A percentile compares a stretch with the other conserved stretches of the same genome.
phyloP scores from a whole-genome alignment of 2,329 filamentous ascomycete genomes.

The Fusarium torulosum region DNA sequence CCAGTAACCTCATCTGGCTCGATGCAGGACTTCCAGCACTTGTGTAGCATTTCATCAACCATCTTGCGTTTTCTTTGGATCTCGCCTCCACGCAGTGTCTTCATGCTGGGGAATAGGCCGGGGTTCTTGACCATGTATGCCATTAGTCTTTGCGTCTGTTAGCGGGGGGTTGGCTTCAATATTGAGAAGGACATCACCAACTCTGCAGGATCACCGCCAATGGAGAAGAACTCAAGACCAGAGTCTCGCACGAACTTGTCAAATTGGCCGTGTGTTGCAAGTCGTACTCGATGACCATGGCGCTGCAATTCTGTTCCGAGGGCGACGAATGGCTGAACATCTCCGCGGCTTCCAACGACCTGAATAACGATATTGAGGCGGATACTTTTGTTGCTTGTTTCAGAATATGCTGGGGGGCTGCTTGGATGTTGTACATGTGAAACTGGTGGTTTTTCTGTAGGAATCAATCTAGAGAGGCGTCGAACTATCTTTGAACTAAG shows the following conservation, averaged over 20 bases:
- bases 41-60: conserved; percentile 48
- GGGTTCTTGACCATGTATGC: conserved; percentile 51
- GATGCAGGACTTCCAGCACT: conserved; percentile 49
- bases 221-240: conserved; percentile 17
- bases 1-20: conserved; percentile 1
- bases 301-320: conserved; percentile 12
- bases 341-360: conserved; percentile 28
- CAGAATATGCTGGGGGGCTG: conserved; percentile 2
- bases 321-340: conserved; percentile 32
- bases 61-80: conserved; percentile 47
- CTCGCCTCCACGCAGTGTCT: conserved; percentile 46
- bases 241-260: conserved; percentile 1
- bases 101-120: conserved; percentile 48
- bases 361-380: conserved; percentile 34
- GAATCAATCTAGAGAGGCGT: conserved; percentile 10
- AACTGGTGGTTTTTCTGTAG: not conserved
- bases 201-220: conserved; percentile 24
- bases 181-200: fast-evolving
- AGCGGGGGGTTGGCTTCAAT: not conserved
- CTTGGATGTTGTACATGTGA: not conserved
- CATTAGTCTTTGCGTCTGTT: conserved; percentile 13
- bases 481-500: conserved; percentile 19
- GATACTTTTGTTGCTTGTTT: not conserved
- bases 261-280: conserved; percentile 20
- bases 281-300: conserved; percentile 24